Evolutionary conservation across 129 eudicot genomes (phyloP).

Genomic region (Smallanthus sonchifolius): DNA sequence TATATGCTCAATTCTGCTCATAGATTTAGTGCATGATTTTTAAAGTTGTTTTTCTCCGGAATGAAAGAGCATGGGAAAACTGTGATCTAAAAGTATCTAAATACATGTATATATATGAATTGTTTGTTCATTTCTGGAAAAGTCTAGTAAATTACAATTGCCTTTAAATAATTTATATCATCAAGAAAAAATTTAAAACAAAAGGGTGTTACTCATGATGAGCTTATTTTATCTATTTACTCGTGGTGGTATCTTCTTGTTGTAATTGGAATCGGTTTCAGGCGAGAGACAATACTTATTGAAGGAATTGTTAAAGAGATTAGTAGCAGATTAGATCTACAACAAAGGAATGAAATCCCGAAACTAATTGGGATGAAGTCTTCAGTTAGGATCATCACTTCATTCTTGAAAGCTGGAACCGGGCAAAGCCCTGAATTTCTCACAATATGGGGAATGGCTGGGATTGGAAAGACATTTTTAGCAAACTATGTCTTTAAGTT

Average conservation of each 20-base stretch:
- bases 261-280: neutral
- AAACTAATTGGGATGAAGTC: conserved; percentile 2
- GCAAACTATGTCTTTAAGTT: conserved; percentile 9
- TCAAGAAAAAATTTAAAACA: too few relatives aligned
- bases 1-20: too few relatives aligned
- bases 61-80: too few relatives aligned
- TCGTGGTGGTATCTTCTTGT: too few relatives aligned
- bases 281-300: conserved; percentile 10
- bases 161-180: too few relatives aligned
- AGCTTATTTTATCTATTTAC: neutral
- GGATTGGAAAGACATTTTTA: conserved; percentile 24
- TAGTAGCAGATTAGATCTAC: neutral
- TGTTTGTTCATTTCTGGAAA: too few relatives aligned
- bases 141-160: too few relatives aligned
- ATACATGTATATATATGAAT: too few relatives aligned
- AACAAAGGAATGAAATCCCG: neutral
- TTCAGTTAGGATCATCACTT: neutral
- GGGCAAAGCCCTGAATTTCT: neutral
- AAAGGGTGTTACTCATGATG: too few relatives aligned
- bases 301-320: conserved; percentile 20
- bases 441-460: conserved; percentile 3
- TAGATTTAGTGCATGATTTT: too few relatives aligned
- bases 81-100: too few relatives aligned
- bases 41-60: too few relatives aligned
- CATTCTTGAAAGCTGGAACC: conserved; percentile 7